These are phyloP conservation scores for Trypanosoma vivax DNA, from an alignment of 208 protist species.

Conservation along the genomic window DNA sequence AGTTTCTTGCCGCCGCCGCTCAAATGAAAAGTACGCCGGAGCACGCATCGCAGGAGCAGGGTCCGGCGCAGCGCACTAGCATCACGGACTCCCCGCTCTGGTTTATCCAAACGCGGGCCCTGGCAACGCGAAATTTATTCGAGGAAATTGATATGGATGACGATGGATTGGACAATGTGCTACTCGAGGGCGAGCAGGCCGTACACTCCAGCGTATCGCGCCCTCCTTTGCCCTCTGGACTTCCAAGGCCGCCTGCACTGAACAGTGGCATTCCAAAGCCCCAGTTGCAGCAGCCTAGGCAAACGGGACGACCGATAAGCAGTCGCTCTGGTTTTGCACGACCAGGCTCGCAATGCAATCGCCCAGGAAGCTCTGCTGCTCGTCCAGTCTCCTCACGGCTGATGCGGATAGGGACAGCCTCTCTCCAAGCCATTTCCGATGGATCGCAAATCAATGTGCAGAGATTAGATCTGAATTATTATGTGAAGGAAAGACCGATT, in stretches of 20 bases:
- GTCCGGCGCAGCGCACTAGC: background rate
- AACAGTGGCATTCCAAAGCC: background rate
- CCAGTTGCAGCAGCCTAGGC: background rate
- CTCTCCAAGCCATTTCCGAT: conserved; percentile 60
- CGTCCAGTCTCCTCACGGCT: conserved; percentile 87
- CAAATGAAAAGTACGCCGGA: background rate
- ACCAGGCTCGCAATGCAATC: conserved; percentile 55
- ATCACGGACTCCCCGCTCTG: conserved; percentile 74
- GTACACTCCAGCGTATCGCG: conserved; percentile 74
- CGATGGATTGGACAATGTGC: conserved; percentile 88
- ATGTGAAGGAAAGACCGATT: conserved; percentile 80
- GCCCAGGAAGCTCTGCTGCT: conserved; percentile 33
- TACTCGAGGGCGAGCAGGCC: conserved; percentile 89
- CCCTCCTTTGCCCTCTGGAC: conserved; percentile 75
- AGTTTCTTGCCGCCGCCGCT: conserved; percentile 42
- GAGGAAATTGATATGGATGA: conserved; percentile 95
- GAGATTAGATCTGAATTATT: conserved; percentile 85
- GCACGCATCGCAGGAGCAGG: conserved; percentile 4
- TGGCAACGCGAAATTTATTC: conserved; percentile 90
- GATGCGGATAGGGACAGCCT: conserved; percentile 92
- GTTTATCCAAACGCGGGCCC: conserved; percentile 88
- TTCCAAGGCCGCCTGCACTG: conserved; percentile 13
- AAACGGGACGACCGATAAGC: conserved; percentile 53
- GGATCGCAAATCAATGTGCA: conserved; percentile 85
- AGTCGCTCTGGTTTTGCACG: conserved; percentile 78